Evolutionary conservation across 169 alveolate species (phyloP).

Genomic region (Plasmodium inui): DNA sequence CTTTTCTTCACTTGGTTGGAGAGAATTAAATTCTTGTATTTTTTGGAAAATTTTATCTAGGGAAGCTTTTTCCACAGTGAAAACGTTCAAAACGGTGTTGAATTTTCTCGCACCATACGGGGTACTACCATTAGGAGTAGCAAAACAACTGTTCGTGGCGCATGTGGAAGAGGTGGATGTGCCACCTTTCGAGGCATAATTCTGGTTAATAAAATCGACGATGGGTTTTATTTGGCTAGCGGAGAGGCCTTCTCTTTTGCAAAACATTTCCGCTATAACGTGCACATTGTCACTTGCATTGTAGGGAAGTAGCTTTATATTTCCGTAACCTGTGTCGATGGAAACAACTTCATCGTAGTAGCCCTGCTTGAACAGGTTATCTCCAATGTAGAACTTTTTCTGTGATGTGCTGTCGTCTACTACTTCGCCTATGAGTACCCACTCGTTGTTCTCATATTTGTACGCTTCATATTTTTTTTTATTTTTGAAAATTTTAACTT

Average conservation of each 20-base stretch:
- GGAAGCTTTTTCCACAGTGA: slow-evolving; percentile 47
- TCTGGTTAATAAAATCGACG: slow-evolving; percentile 69
- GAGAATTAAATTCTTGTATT: slow-evolving; percentile 50
- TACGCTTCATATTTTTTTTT: slow-evolving; percentile 57
- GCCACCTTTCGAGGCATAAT: background rate
- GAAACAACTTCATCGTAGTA: slow-evolving; percentile 62
- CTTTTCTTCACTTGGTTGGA: background rate
- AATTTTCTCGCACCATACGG: slow-evolving; percentile 7
- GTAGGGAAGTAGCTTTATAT: slow-evolving; percentile 40
- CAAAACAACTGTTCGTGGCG: background rate
- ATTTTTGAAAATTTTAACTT: slow-evolving; percentile 54
- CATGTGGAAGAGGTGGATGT: background rate
- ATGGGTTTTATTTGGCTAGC: slow-evolving; percentile 51
- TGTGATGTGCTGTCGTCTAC: slow-evolving; percentile 37
- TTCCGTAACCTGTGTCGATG: slow-evolving; percentile 42
- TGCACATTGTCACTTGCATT: slow-evolving; percentile 50
- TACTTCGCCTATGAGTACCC: slow-evolving; percentile 65
- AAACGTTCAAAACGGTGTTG: slow-evolving; percentile 40
- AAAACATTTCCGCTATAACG: slow-evolving; percentile 65
- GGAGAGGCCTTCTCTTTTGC: slow-evolving; percentile 63
- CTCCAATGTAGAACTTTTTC: slow-evolving; percentile 66
- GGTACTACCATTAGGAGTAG: background rate
- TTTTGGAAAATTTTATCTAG: slow-evolving; percentile 64
- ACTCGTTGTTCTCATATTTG: slow-evolving; percentile 45
- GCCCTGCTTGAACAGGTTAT: slow-evolving; percentile 48